Conservation (phyloP, 768 basidiomycete genomes). For the Podaxis mareebaensis region DNA sequence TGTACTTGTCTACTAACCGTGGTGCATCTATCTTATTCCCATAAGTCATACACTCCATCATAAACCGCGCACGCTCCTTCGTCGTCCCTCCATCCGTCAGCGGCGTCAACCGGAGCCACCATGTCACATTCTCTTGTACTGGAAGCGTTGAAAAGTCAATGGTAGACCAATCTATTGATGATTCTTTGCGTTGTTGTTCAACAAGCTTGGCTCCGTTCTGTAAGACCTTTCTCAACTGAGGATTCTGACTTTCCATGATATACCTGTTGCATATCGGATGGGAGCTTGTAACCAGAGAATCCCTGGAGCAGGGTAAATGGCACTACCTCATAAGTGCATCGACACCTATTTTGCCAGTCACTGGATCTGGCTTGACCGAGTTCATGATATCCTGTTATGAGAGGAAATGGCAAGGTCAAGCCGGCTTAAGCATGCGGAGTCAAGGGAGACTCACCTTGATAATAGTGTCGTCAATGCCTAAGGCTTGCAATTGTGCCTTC, state of each 20-base stretch:
- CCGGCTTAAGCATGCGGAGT: neutral
- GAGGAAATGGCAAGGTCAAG: neutral
- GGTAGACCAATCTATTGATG: conserved; percentile 7
- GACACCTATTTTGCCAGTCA: conserved; percentile 17
- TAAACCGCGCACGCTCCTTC: conserved; percentile 6
- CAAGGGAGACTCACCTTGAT: neutral
- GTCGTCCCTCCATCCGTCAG: conserved; percentile 1
- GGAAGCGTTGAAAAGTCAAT: conserved; percentile 1
- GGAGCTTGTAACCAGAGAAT: neutral
- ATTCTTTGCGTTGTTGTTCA: conserved; percentile 5
- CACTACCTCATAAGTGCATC: conserved; percentile 17
- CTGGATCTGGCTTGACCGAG: conserved; percentile 18
- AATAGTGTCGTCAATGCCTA: conserved; percentile 6
- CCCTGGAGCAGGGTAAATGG: neutral
- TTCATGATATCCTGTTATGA: conserved; percentile 12
- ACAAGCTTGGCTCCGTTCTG: conserved; percentile 3
- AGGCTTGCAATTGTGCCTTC: neutral
- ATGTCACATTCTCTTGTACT: conserved; percentile 13
- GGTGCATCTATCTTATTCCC: conserved; percentile 16
- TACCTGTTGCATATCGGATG: neutral
- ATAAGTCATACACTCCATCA: conserved; percentile 17
- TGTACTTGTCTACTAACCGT: conserved; percentile 14
- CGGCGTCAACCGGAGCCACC: conserved; percentile 9
- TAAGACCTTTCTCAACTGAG: conserved; percentile 12
- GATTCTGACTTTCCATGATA: conserved; percentile 18